Conservation (phyloP, 1,284 basidiomycete species). For the Mycena citricolor region DNA sequence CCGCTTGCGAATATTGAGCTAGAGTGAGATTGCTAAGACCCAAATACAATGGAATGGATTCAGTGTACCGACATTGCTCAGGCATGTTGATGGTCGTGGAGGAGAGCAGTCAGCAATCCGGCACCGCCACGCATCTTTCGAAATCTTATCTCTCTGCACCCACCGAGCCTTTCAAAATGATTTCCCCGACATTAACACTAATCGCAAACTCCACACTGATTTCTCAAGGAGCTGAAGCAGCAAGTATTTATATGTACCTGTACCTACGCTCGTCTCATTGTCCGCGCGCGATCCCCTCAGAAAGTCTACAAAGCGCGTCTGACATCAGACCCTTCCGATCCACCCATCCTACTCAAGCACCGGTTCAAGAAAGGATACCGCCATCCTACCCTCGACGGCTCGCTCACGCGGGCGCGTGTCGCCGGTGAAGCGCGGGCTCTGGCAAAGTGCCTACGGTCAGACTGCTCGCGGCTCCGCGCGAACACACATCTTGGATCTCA, state of each 20-base stretch:
- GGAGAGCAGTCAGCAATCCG: neutral
- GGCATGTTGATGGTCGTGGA: no score
- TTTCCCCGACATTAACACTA: no score
- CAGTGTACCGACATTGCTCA: slow-evolving; percentile 2
- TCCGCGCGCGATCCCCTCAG: slow-evolving; percentile 47
- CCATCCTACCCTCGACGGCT: slow-evolving; percentile 78
- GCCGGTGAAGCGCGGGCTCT: slow-evolving; percentile 88
- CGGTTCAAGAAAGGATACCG: slow-evolving; percentile 93
- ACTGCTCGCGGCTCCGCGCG: slow-evolving; percentile 5
- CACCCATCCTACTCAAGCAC: slow-evolving; percentile 81
- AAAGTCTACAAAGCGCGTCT: slow-evolving; percentile 76
- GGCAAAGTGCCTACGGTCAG: slow-evolving; percentile 75
- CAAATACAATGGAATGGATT: no score
- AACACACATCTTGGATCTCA: slow-evolving; percentile 4
- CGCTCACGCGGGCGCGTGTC: slow-evolving; percentile 79
- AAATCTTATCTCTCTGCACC: neutral
- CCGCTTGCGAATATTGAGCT: slow-evolving; percentile 74
- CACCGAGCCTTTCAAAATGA: no score
- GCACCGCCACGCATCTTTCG: neutral
- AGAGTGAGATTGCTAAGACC: no score
- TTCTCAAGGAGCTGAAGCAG: slow-evolving; percentile 66
- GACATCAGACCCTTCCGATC: slow-evolving; percentile 31
- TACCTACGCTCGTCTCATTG: slow-evolving; percentile 26
- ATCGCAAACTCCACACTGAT: slow-evolving; percentile 42
- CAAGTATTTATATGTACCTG: slow-evolving; percentile 42